Base-by-base conservation (phyloP, 768 basidiomycete genomes). In the Agrocybe praecox region DNA sequence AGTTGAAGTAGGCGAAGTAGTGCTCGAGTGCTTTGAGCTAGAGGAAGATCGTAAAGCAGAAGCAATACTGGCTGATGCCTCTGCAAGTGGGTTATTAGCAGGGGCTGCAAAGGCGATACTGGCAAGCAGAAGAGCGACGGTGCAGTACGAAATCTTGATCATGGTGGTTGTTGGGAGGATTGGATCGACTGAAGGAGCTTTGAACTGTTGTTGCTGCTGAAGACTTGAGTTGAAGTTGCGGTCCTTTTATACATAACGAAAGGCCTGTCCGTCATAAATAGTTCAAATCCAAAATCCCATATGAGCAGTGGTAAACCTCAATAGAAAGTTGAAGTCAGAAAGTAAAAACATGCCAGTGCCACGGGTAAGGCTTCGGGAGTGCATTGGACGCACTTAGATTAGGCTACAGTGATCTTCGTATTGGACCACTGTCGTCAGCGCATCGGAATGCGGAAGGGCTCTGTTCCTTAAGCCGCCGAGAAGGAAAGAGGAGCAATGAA, bases 81-180 rank as follows among this genome's bases (percentile, higher is more conserved):
- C 63, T 29, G 47, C 42, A 36, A 48, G 18, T 40, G 55, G 24
- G 9, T 56, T 54, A 7, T 33, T 50, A 24, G 64, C 64, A 24
- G 66, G 64, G 6, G 73, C 73, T 48, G 74, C 66, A 34, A 62
- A 52, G 23, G 67, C 65, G 45, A 46, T 23, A 19, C 32, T 44
- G 26, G 71, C 66, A 46, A 80, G 60, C 56, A 75, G 64, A 22
- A 77, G 69, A 21, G 74, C 69, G 50, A 67, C 69, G 44, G 73
- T 53, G 57, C 74, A 76, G 26, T 69, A 64, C 22, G 71, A 63
- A 55, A 74, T 61, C 58, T 65, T 72, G 63, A 76, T 72, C 76
- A 79, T 79, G 26, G 61, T 59, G 54, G 52, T 18, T 21, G 18
- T n/a, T 40, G 11, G 43, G 52, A 21, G 43, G 51, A 33, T 29